Percentiles rank a stretch among this genome's conserved stretches.
Conservation (phyloP, 495 filamentous ascomycete species). For the Lasiosphaeriaceae sp. region DNA sequence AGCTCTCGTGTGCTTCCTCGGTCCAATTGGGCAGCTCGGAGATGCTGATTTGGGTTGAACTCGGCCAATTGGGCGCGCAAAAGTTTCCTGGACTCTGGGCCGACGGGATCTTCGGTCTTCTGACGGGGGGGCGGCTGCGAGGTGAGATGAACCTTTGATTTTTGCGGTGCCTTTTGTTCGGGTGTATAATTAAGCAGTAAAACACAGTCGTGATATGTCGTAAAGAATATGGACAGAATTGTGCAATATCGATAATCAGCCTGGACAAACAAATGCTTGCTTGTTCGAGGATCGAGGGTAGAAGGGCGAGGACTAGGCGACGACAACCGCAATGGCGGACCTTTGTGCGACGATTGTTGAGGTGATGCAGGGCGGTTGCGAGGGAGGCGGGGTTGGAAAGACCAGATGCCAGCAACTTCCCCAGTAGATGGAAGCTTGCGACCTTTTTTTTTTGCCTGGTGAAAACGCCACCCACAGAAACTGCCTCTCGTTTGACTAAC, state of each 20-base stretch:
- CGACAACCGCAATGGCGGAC: not conserved
- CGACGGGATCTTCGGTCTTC: slow-evolving; percentile 2
- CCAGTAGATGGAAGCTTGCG: not conserved
- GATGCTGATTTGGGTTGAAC: not conserved
- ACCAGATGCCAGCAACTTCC: no score
- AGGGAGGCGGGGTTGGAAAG: no score
- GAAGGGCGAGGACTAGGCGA: not conserved
- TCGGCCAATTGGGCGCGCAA: slow-evolving; percentile 5
- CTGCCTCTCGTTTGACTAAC: not conserved
- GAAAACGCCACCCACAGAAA: slow-evolving; percentile 1
- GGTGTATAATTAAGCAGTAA: not conserved
- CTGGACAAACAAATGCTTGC: not conserved
- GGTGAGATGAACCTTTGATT: slow-evolving; percentile 10
- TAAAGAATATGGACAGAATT: not conserved
- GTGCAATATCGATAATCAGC: not conserved
- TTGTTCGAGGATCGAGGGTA: not conserved
- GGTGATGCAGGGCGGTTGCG: not conserved
- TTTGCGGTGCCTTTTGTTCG: not conserved
- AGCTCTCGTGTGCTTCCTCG: not conserved
- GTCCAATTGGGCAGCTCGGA: not conserved
- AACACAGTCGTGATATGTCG: not conserved
- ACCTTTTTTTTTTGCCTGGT: not conserved
- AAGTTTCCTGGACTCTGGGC: not conserved
- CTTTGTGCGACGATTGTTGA: not conserved
- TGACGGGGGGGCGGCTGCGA: not conserved